Conservation (phyloP, 495 filamentous ascomycete species). For the Daldinia concentrica region DNA sequence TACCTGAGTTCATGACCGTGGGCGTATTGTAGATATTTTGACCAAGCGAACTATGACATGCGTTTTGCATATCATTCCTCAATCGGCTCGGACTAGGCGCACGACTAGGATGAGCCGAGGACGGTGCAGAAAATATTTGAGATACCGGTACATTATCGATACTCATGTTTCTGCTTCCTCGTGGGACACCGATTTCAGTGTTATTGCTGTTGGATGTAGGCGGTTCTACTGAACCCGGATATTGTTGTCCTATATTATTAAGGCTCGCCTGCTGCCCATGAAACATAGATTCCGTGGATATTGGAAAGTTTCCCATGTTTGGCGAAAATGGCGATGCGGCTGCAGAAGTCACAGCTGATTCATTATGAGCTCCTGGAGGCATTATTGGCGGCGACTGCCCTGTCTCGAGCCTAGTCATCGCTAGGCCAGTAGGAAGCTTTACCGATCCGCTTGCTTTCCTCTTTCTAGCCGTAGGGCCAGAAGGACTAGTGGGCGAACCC, state of each 20-base stretch:
- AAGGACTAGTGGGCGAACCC: conserved; percentile 69
- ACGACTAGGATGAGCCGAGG: conserved; percentile 67
- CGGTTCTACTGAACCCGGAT: conserved; percentile 59
- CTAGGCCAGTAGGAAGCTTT: conserved; percentile 74
- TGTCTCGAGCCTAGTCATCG: conserved; percentile 81
- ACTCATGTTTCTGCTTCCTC: conserved; percentile 60
- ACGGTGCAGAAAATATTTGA: conserved; percentile 71
- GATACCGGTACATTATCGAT: conserved; percentile 65
- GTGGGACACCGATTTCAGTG: conserved; percentile 59
- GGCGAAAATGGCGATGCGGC: conserved; percentile 56
- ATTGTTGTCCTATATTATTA: conserved; percentile 53
- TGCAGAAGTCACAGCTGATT: conserved; percentile 50
- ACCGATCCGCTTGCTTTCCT: conserved; percentile 74
- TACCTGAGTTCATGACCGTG: conserved; percentile 44
- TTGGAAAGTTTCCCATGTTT: conserved; percentile 51
- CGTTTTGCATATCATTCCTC: conserved; percentile 56
- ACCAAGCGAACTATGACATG: conserved; percentile 53
- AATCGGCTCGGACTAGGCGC: conserved; percentile 59
- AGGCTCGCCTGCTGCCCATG: conserved; percentile 39
- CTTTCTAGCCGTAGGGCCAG: conserved; percentile 71
- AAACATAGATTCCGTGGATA: conserved; percentile 48
- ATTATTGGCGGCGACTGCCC: conserved; percentile 51
- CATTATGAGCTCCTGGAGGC: conserved; percentile 44
- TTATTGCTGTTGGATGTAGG: conserved; percentile 70
- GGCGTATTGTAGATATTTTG: conserved; percentile 55